Base-by-base conservation (phyloP, 306 rosid species). In the Delonix regia region DNA sequence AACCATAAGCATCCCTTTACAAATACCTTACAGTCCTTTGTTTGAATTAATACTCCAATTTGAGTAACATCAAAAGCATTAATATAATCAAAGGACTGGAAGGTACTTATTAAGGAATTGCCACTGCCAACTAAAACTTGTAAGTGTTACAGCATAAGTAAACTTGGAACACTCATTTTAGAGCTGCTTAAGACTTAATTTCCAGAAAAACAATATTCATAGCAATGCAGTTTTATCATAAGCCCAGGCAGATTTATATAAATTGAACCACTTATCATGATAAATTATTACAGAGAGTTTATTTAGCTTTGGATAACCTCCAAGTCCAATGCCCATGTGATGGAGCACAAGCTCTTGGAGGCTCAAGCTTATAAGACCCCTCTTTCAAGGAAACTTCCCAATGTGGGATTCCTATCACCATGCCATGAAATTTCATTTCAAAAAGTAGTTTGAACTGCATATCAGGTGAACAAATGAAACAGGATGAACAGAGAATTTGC, bases 191-290 rank as follows among this genome's bases (percentile, higher is more conserved):
- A 25, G 51, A 45, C 80, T 28, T 41, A 25, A 22, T 67, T 65
- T 65, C 80, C 74, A 75, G 38, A 51, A 72, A 44, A 72, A 39
- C 80, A 80, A 55, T 33, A 71, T 55, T 78, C 49, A 75, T 21
- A 51, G 11, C 30, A 53, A 56, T 71, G 67, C 61, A 77, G 47
- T 75, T 83, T 55, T 28, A 73, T 45, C 64, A 27, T 51, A 49
- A 70, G 71, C 38, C 79, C 39, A 24, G 36, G 25, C 77, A 80
- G 27, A 53, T 60, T 60, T 22, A 59, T 69, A 55, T 55, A 61
- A 45, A 74, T 53, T 57, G 76, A 42, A 79, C 48, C 84, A 81
- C 51, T 74, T 79, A 73, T 69, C 71, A 79, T 66, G 83, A 49
- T 45, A 64, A 77, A 67, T 18, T 34, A 6, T 8, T 18, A 14